Evolutionary conservation across 805 yeast genomes (phyloP), one percentile per base, ranked within the genome.

Genomic region (Torulaspora delbrueckii): DNA sequence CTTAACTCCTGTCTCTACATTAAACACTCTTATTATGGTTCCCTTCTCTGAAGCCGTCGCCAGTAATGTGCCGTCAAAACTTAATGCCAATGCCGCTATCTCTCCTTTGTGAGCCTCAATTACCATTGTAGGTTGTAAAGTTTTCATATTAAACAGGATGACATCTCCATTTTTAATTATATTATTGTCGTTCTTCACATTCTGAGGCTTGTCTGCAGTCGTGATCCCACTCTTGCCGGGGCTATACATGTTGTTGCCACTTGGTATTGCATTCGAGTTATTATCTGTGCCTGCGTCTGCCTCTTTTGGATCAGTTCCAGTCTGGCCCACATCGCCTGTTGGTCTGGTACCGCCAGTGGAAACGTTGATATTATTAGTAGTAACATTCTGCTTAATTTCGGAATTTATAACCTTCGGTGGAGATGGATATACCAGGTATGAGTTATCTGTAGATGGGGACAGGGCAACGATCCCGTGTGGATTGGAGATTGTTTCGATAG

Each of bases 21-120:
- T 68, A 55, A 84, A 85, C 1, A 85, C 84, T 48, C 91, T 67
- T 1, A 85, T 77, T 13, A 85, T 83, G 0, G 95, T 85, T 2
- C 95, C 95, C 55, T 84, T 84, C 36, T 78, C 81, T 9, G 88
- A 81, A 1, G 90, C 84, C 0, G 91, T 82, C 1, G 91, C 90
- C 31, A 85, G 64, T 22, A 81, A 60, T 1, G 71, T 66, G 0
- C 91, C 93, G 61, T 84, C 87, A 28, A 68, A 68, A 19, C 86
- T 81, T 22, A 85, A 62, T 2, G 82, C 67, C 44, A 85, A 67
- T 1, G 82, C 80, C 2, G 88, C 86, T 33, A 85, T 61, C 4
- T 79, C 73, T 0, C 86, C 77, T 57, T 82, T 83, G 57, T 85
- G 95, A 2, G 90, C 89, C 57, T 81, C 86, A 23, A 85, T 77